Evolutionary conservation across 352 stramenopile genomes (phyloP), one percentile per base, ranked within the genome.

Genomic region (Phytopythium helicoides): DNA sequence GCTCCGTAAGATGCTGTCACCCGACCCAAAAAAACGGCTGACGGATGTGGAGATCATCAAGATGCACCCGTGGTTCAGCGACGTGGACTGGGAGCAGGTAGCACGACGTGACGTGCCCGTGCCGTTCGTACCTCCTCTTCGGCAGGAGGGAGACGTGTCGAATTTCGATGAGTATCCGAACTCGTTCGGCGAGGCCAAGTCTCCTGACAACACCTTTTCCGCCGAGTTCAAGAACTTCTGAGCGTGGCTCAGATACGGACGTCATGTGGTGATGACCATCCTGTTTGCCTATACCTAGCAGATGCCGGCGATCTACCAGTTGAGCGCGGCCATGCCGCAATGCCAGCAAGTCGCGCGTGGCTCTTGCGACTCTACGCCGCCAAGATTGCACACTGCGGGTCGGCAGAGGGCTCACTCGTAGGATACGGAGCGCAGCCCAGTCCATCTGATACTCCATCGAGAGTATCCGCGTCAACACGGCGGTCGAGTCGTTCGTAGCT

Each of bases 161-260:
- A 73, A 84, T 50, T 92, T 92, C 60, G 77, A 89, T 47, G 72
- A 82, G 44, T 86, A 86, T 47, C 71, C 71, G 21, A 80, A 76
- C 47, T 79, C 71, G 22, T 63, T 56, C 19, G 66, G 78, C 52
- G 69, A 79, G 54, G 73, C 66, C 3, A 70, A 58, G 34, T 72
- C 60, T 6, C 57, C 64, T 0, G 54, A 60, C 41, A 68, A 49
- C 52, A 64, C 52, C 8, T 67, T 59, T 40, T 53, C 58, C 3
- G 61, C 65, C 15, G 71, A 82, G 38, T 82, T 82, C 33, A 52
- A 47, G 18, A 56, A 58, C 28, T 82, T 82, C 40, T 82, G 66
- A 81, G 33, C 18, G 22, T n/a, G 2, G 11, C 6, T 9, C n/a
- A 33, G 28, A 33, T 33, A 33, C 28, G 28, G 28, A 33, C 28